Conservation (phyloP, 106 monocot species). For the Xerophyta viscosa region DNA sequence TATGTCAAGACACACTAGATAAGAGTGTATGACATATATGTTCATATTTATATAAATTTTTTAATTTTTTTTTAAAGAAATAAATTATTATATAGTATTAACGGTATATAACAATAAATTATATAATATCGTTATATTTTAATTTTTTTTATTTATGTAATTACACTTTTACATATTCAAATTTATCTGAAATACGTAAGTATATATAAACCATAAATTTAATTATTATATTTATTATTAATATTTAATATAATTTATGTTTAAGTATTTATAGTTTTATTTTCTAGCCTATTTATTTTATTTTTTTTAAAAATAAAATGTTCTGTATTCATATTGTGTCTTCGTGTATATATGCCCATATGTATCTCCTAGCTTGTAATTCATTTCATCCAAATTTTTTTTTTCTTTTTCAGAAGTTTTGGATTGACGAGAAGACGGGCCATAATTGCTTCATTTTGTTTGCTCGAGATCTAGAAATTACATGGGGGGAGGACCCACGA, state of each 20-base stretch:
- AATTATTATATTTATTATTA: no score
- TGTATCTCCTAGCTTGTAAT: neutral
- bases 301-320: no score
- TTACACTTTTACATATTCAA: no score
- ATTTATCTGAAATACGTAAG: no score
- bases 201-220: no score
- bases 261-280: no score
- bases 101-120: no score
- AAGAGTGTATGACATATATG: neutral
- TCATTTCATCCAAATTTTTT: neutral
- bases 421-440: conserved; percentile 37
- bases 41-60: neutral
- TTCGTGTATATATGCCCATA: neutral
- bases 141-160: no score
- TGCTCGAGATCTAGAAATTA: conserved; percentile 34
- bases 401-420: conserved; percentile 33
- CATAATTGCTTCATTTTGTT: conserved; percentile 45
- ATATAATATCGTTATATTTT: no score
- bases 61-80: neutral
- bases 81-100: neutral
- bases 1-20: no score
- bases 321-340: neutral
- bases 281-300: no score
- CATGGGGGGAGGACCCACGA: conserved; percentile 43
- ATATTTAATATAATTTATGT: no score